Evolutionary conservation across 2,329 filamentous ascomycete genomes (phyloP).

Genomic region (Sphaerulina vaccinii): DNA sequence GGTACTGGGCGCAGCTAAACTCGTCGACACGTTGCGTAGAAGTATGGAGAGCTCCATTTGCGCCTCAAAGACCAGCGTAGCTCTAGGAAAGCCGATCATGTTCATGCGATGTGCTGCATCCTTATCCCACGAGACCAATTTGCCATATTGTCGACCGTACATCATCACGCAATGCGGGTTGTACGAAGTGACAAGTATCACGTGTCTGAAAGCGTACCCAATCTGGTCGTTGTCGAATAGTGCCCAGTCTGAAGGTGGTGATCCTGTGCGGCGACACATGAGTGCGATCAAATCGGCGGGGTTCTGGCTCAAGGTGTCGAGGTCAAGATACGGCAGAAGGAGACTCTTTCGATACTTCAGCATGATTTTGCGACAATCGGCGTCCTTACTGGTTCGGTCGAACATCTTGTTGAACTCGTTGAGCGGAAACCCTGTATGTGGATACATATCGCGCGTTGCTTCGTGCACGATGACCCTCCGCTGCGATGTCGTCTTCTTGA

Average conservation of each 20-base stretch:
- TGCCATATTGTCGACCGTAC: constrained; percentile 15
- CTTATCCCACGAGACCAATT: constrained; percentile 21
- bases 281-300: constrained; percentile 14
- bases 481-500: constrained; percentile 11
- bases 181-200: not conserved
- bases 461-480: constrained; percentile 8
- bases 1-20: not conserved
- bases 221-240: constrained; percentile 18
- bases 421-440: not conserved
- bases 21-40: constrained; percentile 15
- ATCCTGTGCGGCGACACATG: constrained; percentile 17
- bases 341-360: not conserved
- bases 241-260: constrained; percentile 15
- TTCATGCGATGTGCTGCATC: constrained; percentile 21
- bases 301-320: constrained; percentile 14
- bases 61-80: constrained; percentile 25
- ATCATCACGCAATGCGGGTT: constrained; percentile 20
- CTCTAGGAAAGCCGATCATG: constrained; percentile 29
- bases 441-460: constrained; percentile 19
- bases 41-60: constrained; percentile 23
- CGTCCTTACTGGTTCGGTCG: not conserved
- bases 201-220: not conserved
- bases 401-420: not conserved
- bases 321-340: constrained; percentile 20
- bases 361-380: not conserved